Percentiles rank a stretch among this genome's conserved stretches.
These are phyloP conservation scores for Hymenoscyphus fraxineus DNA, from an alignment of 2,329 filamentous ascomycete genomes.

Conservation along the genomic window DNA sequence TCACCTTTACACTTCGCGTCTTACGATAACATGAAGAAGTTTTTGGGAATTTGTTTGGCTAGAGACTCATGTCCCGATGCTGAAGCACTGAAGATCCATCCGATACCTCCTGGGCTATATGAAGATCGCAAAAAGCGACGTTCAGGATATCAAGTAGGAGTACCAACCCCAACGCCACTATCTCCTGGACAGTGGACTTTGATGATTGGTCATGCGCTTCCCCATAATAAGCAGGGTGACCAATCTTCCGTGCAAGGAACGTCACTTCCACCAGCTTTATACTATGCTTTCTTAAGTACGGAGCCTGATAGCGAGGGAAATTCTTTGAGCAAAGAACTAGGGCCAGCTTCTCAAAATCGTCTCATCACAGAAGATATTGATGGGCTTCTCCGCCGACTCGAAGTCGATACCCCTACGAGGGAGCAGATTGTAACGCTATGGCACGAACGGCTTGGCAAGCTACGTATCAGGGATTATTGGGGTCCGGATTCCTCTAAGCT, in stretches of 20 bases:
- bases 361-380: background rate
- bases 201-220: background rate
- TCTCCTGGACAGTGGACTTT: background rate
- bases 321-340: background rate
- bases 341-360: background rate
- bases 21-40: background rate
- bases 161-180: background rate
- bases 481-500: background rate
- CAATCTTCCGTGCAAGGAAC: too few relatives aligned
- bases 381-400: background rate
- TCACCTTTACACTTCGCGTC: too few relatives aligned
- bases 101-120: background rate
- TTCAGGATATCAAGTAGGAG: too few relatives aligned
- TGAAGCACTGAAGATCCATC: background rate
- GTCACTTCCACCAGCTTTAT: background rate
- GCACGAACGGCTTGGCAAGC: background rate
- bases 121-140: background rate
- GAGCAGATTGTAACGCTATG: background rate
- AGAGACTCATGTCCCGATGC: background rate
- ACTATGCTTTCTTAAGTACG: background rate
- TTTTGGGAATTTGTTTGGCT: background rate
- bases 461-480: background rate
- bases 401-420: background rate
- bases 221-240: background rate
- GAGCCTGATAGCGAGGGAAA: background rate